Conservation (phyloP, 2,329 filamentous ascomycete species). For the Fusarium sp. region DNA sequence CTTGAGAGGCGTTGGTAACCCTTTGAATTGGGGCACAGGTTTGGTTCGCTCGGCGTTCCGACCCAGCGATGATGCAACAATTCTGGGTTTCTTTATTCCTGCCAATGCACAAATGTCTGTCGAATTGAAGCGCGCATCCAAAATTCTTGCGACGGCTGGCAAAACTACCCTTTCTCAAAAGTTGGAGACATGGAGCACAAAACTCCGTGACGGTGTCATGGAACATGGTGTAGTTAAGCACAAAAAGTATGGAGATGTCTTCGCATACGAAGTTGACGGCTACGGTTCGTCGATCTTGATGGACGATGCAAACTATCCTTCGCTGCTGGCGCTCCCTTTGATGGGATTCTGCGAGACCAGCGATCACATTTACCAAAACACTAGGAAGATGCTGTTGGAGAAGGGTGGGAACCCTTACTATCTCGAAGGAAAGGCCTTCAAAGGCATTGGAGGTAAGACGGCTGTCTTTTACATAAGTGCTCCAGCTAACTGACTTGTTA, state of each 20-base stretch:
- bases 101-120: conserved; percentile 97
- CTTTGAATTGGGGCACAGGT: conserved; percentile 83
- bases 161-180: conserved; percentile 64
- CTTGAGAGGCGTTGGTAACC: conserved; percentile 88
- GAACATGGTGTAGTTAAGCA: conserved; percentile 85
- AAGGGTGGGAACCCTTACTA: conserved; percentile 89
- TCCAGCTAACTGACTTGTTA: conserved; percentile 15
- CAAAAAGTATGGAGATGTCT: conserved; percentile 79
- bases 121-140: conserved; percentile 80
- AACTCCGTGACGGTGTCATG: conserved; percentile 81
- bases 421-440: conserved; percentile 78
- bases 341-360: conserved; percentile 76
- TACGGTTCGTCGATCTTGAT: conserved; percentile 85
- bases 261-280: conserved; percentile 89
- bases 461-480: neutral
- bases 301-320: conserved; percentile 91
- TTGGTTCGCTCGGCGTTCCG: conserved; percentile 92
- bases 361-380: conserved; percentile 86
- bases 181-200: conserved; percentile 68
- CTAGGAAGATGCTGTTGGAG: conserved; percentile 78
- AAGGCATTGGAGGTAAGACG: conserved; percentile 83
- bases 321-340: conserved; percentile 79
- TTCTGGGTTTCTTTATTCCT: conserved; percentile 93
- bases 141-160: conserved; percentile 71
- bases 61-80: conserved; percentile 94